Conservation (phyloP, 2,329 filamentous ascomycete genomes). For the Ophiocordyceps polyrhachis-furcata region DNA sequence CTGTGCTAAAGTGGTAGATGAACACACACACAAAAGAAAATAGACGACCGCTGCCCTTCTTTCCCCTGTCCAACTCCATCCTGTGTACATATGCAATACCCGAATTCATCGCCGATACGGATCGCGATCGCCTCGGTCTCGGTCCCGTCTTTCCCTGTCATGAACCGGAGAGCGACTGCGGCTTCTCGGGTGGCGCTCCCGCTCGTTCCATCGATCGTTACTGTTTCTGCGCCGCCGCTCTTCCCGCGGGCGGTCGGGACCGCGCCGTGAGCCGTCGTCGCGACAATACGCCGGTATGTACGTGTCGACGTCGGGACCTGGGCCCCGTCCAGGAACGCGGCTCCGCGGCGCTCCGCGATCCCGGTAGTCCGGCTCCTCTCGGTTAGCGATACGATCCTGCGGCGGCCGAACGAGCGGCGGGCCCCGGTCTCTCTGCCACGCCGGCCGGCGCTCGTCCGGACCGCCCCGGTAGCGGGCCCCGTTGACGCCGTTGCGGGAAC, state of each 20-base stretch:
- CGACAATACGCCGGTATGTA: constrained; percentile 29
- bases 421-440: constrained; percentile 35
- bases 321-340: constrained; percentile 12
- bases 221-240: constrained; percentile 15
- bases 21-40: neutral
- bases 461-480: constrained; percentile 21
- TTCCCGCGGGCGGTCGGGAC: constrained; percentile 16
- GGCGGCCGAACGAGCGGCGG: constrained; percentile 31
- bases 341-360: constrained; percentile 20
- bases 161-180: constrained; percentile 20
- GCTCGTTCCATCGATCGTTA: constrained; percentile 19
- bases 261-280: constrained; percentile 15
- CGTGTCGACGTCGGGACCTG: constrained; percentile 24
- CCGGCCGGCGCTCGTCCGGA: constrained; percentile 27
- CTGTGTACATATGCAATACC: neutral
- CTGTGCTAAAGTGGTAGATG: neutral
- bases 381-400: constrained; percentile 13
- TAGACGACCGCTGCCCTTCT: neutral
- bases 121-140: constrained; percentile 28
- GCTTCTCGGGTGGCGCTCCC: constrained; percentile 21
- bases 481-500: constrained; percentile 27
- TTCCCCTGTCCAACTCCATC: neutral
- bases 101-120: constrained; percentile 27
- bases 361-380: constrained; percentile 19
- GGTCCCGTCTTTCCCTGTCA: constrained; percentile 15